A percentile compares a stretch with the other conserved stretches of the same genome.
Evolutionary conservation across 2,329 filamentous ascomycete species (phyloP).

Genomic region (Pestalotiopsis fici): DNA sequence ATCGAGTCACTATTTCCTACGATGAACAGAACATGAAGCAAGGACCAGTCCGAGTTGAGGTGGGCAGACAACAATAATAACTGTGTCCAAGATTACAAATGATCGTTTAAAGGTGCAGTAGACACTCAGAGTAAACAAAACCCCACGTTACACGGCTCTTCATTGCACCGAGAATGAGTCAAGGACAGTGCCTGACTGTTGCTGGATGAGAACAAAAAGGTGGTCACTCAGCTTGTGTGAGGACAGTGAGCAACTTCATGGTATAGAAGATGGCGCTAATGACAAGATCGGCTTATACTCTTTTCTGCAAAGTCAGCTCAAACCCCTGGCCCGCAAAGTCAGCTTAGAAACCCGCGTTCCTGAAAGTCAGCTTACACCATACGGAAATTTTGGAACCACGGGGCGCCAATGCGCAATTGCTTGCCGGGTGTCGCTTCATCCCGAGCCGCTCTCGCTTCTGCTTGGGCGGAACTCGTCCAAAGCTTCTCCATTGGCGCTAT

Average conservation of each 20-base stretch:
- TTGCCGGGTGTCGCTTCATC: not conserved
- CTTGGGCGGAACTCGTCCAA: not conserved
- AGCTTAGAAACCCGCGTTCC: not conserved
- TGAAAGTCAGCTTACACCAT: constrained; percentile 4
- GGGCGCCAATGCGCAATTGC: not conserved
- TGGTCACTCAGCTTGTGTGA: not conserved
- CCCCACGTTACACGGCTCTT: not conserved
- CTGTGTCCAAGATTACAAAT: too few relatives aligned
- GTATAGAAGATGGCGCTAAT: not conserved
- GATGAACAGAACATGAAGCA: not conserved
- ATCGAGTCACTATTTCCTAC: not conserved
- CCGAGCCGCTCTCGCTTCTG: not conserved
- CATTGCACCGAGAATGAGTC: not conserved
- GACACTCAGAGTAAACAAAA: not conserved
- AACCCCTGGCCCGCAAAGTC: not conserved
- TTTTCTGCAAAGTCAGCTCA: not conserved
- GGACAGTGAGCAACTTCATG: not conserved
- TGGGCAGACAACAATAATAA: not conserved
- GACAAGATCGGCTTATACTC: not conserved
- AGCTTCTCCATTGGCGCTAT: not conserved
- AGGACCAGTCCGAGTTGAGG: not conserved
- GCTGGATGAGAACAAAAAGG: not conserved
- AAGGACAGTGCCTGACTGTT: not conserved
- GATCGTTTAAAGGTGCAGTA: too few relatives aligned
- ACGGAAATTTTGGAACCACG: not conserved